Conservation (phyloP, 2,329 filamentous ascomycete genomes). For the Talaromyces albobiverticillius region DNA sequence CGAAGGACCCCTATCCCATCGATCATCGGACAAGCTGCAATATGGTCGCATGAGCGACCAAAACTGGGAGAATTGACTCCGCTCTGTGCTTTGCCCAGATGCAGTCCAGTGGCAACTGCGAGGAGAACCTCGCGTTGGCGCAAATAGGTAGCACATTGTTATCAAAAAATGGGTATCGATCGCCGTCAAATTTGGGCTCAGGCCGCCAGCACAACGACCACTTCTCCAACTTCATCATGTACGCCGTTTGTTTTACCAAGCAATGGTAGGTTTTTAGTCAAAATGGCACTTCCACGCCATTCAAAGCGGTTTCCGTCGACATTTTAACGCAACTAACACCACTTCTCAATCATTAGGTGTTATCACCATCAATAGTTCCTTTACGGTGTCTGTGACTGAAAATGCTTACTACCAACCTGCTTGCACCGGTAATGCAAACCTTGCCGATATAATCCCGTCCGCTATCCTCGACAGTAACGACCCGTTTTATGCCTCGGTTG, state of each 20-base stretch:
- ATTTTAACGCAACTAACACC: background rate
- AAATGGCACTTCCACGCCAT: background rate
- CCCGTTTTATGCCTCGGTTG: slow-evolving; percentile 90
- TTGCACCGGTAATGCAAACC: slow-evolving; percentile 42
- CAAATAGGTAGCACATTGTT: background rate
- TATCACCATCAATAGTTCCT: slow-evolving; percentile 41
- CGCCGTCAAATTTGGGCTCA: slow-evolving; percentile 42
- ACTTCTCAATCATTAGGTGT: slow-evolving; percentile 26
- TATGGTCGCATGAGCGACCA: background rate
- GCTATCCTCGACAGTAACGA: slow-evolving; percentile 68
- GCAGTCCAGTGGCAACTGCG: slow-evolving; percentile 10
- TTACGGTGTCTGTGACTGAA: slow-evolving; percentile 43
- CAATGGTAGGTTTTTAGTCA: slow-evolving; percentile 43
- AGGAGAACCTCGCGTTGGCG: slow-evolving; percentile 8
- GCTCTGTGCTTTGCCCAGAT: slow-evolving; percentile 1
- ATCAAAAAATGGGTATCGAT: slow-evolving; percentile 28
- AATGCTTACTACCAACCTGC: slow-evolving; percentile 51
- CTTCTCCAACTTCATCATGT: slow-evolving; percentile 50
- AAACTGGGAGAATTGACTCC: background rate
- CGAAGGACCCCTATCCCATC: too few species aligned
- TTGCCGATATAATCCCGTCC: slow-evolving; percentile 35
- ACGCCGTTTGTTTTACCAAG: slow-evolving; percentile 62
- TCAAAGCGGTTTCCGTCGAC: background rate
- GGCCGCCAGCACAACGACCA: slow-evolving; percentile 35
- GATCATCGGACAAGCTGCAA: background rate